Conservation (phyloP, 768 basidiomycete genomes). For the Mycena maculata region DNA sequence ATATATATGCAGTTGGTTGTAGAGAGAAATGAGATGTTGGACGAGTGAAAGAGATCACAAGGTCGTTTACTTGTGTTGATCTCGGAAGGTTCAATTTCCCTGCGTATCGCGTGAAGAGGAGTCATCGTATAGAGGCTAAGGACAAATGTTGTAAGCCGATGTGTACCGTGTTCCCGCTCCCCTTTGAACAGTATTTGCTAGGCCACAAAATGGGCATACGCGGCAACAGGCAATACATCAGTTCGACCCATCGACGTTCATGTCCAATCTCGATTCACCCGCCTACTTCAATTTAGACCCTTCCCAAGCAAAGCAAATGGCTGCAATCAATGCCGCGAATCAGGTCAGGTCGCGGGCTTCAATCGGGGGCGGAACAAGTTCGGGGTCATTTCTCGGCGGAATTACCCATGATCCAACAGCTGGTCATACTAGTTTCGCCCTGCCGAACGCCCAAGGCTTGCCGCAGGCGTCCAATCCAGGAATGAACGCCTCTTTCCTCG, state of each 20-base stretch:
- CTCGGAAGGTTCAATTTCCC: constrained; percentile 6
- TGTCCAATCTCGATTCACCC: constrained; percentile 47
- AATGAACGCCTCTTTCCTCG: constrained; percentile 54
- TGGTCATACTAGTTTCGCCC: constrained; percentile 58
- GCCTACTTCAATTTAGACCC: constrained; percentile 70
- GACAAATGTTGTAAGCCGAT: constrained; percentile 19
- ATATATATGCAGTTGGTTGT: no score
- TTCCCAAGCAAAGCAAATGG: constrained; percentile 82
- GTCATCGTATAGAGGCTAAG: not conserved
- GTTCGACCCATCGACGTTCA: constrained; percentile 10
- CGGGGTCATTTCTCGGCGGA: constrained; percentile 77
- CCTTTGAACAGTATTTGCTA: constrained; percentile 5
- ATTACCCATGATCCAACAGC: constrained; percentile 58
- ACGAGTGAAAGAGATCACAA: no score
- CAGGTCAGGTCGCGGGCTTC: constrained; percentile 40
- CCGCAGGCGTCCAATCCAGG: constrained; percentile 42
- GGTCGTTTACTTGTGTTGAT: not conserved
- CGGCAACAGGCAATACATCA: constrained; percentile 18
- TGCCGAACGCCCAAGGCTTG: constrained; percentile 54
- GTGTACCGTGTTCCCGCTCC: not conserved
- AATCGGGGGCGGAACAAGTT: constrained; percentile 67
- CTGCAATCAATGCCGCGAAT: constrained; percentile 73
- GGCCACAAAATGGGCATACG: constrained; percentile 13
- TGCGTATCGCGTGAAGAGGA: not conserved
- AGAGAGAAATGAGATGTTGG: no score